Conservation (phyloP, 1,284 basidiomycete species). For the Ustilago cynodontis region DNA sequence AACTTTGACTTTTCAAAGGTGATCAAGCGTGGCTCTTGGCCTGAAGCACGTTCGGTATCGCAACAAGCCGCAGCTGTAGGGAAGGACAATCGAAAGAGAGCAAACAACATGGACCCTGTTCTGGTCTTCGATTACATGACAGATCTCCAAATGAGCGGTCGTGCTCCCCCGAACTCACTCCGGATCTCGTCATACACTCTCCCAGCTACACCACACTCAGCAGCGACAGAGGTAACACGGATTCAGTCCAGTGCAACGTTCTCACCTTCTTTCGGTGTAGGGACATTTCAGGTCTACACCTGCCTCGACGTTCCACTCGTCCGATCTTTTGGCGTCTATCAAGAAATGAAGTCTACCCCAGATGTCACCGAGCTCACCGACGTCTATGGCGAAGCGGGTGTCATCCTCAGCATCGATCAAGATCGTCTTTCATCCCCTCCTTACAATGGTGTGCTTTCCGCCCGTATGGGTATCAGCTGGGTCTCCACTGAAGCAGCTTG, state of each 20-base stretch:
- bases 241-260: slow-evolving; percentile 30
- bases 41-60: not conserved
- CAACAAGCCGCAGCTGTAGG: not conserved
- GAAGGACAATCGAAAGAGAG: slow-evolving; percentile 6
- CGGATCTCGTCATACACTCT: slow-evolving; percentile 12
- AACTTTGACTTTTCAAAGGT: slow-evolving; percentile 25
- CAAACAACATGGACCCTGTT: slow-evolving; percentile 25
- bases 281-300: slow-evolving; percentile 30
- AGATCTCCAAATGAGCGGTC: slow-evolving; percentile 28
- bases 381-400: slow-evolving; percentile 24
- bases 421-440: slow-evolving; percentile 7
- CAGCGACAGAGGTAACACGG: slow-evolving; percentile 13
- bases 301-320: slow-evolving; percentile 41
- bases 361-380: slow-evolving; percentile 2
- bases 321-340: slow-evolving; percentile 6
- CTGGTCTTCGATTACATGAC: slow-evolving; percentile 44
- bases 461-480: slow-evolving; percentile 46
- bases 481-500: slow-evolving; percentile 38
- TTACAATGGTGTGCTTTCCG: slow-evolving; percentile 13
- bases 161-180: slow-evolving; percentile 20
- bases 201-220: not conserved
- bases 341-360: not conserved
- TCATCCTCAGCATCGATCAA: slow-evolving; percentile 16
- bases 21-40: slow-evolving; percentile 13
- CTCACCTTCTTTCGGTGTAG: slow-evolving; percentile 35